Evolutionary conservation across 257 asterid genomes (phyloP).

Genomic region (Cruciata laevipes): DNA sequence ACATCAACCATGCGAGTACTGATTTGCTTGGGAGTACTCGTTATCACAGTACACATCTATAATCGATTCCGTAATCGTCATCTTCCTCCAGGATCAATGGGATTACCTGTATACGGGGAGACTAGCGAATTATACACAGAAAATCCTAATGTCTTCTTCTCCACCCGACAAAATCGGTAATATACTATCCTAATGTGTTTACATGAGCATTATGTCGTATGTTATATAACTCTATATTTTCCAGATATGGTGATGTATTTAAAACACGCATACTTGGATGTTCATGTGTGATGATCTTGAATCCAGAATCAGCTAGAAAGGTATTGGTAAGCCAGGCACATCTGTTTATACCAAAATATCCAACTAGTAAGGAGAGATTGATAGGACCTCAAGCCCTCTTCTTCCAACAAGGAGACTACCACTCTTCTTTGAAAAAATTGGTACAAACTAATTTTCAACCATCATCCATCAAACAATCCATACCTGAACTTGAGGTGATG

Average conservation of each 20-base stretch:
- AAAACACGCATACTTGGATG: slow-evolving; percentile 71
- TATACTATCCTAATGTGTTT: too few species aligned
- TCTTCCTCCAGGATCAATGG: slow-evolving; percentile 75
- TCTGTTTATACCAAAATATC: slow-evolving; percentile 66
- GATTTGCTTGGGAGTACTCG: neutral
- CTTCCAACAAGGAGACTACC: slow-evolving; percentile 58
- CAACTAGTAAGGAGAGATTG: slow-evolving; percentile 51
- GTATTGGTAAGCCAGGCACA: slow-evolving; percentile 59
- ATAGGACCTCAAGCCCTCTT: slow-evolving; percentile 65
- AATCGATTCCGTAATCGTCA: neutral
- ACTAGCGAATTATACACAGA: slow-evolving; percentile 57
- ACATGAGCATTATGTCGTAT: too few species aligned
- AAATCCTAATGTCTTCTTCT: slow-evolving; percentile 56
- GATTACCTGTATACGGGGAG: slow-evolving; percentile 72
- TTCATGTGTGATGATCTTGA: slow-evolving; percentile 66
- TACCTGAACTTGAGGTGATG: slow-evolving; percentile 33
- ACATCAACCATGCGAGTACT: too few species aligned
- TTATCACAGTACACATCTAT: too few species aligned
- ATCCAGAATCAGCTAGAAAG: slow-evolving; percentile 53
- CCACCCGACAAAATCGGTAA: slow-evolving; percentile 42
- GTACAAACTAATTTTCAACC: slow-evolving; percentile 47
- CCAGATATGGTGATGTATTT: slow-evolving; percentile 57
- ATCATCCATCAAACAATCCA: slow-evolving; percentile 26
- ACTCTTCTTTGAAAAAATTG: slow-evolving; percentile 46
- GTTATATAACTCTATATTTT: too few species aligned